phyloP scores from a whole-genome alignment of 2,329 filamentous ascomycete species.

The Microcera coccophila region DNA sequence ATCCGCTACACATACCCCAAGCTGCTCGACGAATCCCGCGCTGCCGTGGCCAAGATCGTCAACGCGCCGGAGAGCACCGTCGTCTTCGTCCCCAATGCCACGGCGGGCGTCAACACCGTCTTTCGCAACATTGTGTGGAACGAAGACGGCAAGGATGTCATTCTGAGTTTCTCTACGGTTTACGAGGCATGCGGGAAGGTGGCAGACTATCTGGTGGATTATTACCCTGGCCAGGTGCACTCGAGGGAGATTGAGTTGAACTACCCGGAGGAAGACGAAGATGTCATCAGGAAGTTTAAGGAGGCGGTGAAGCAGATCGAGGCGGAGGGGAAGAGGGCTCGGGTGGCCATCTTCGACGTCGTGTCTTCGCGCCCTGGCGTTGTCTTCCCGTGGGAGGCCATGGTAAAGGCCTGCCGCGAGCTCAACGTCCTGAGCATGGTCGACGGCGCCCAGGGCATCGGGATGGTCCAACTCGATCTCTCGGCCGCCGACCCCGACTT shows the following conservation, averaged over 20 bases:
- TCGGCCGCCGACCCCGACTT: constrained; percentile 70
- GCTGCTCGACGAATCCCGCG: constrained; percentile 62
- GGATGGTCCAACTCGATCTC: constrained; percentile 72
- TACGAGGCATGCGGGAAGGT: constrained; percentile 77
- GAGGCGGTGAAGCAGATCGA: constrained; percentile 52
- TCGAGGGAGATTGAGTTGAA: constrained; percentile 54
- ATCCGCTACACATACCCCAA: constrained; percentile 64
- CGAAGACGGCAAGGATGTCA: constrained; percentile 68
- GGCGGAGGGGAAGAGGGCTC: constrained; percentile 57
- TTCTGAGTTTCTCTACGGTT: constrained; percentile 73
- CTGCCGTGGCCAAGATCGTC: constrained; percentile 63
- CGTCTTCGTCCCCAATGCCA: constrained; percentile 80
- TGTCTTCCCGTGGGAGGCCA: constrained; percentile 69
- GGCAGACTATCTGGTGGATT: constrained; percentile 68
- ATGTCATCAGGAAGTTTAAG: constrained; percentile 59
- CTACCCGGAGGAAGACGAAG: constrained; percentile 68
- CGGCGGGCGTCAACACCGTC: constrained; percentile 71
- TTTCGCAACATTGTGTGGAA: constrained; percentile 70
- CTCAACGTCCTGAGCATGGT: constrained; percentile 68
- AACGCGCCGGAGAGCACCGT: constrained; percentile 61
- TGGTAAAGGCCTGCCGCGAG: constrained; percentile 62
- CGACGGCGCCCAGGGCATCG: constrained; percentile 82
- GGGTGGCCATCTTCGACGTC: constrained; percentile 69
- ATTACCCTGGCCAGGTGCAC: constrained; percentile 43
- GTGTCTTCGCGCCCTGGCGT: constrained; percentile 77